Percentiles rank a stretch among this genome's conserved stretches.
Conservation (phyloP, 768 basidiomycete species). For the Omphalotus guepiniiformis region DNA sequence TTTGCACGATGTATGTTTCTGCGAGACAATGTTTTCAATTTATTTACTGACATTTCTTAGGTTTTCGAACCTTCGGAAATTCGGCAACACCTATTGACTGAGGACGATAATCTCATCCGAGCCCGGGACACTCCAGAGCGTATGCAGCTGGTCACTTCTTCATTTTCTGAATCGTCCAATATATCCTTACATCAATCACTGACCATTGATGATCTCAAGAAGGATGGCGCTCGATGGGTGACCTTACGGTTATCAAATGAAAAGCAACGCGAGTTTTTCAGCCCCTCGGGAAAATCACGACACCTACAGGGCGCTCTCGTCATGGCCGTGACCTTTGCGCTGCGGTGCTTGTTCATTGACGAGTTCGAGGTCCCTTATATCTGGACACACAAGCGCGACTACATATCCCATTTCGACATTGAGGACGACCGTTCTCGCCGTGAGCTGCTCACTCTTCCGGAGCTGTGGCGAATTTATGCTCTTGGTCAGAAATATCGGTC, state of each 20-base stretch:
- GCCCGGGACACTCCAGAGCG: slow-evolving; percentile 91
- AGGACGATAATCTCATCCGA: slow-evolving; percentile 91
- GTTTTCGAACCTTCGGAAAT: slow-evolving; percentile 99
- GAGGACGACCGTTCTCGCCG: slow-evolving; percentile 56
- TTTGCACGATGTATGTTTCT: slow-evolving; percentile 68
- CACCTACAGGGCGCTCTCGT: slow-evolving; percentile 66
- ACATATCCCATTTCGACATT: slow-evolving; percentile 79
- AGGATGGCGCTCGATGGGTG: slow-evolving; percentile 84
- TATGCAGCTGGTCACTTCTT: slow-evolving; percentile 87
- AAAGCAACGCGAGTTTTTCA: slow-evolving; percentile 73
- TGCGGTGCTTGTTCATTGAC: slow-evolving; percentile 81
- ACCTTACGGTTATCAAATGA: slow-evolving; percentile 68
- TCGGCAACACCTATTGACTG: slow-evolving; percentile 79
- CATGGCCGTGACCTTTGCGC: slow-evolving; percentile 70
- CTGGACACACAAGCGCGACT: slow-evolving; percentile 90
- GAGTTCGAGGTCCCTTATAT: slow-evolving; percentile 94
- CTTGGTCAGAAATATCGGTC: slow-evolving; percentile 90
- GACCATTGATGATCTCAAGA: slow-evolving; percentile 64
- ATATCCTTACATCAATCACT: slow-evolving; percentile 59
- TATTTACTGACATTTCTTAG: slow-evolving; percentile 34
- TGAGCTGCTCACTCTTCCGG: slow-evolving; percentile 71
- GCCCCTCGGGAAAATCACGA: slow-evolving; percentile 53
- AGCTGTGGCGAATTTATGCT: slow-evolving; percentile 89
- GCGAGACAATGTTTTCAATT: slow-evolving; percentile 9
- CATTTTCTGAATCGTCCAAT: slow-evolving; percentile 64